phyloP scores from a whole-genome alignment of 768 basidiomycete genomes.

The Lactarius tabidus region DNA sequence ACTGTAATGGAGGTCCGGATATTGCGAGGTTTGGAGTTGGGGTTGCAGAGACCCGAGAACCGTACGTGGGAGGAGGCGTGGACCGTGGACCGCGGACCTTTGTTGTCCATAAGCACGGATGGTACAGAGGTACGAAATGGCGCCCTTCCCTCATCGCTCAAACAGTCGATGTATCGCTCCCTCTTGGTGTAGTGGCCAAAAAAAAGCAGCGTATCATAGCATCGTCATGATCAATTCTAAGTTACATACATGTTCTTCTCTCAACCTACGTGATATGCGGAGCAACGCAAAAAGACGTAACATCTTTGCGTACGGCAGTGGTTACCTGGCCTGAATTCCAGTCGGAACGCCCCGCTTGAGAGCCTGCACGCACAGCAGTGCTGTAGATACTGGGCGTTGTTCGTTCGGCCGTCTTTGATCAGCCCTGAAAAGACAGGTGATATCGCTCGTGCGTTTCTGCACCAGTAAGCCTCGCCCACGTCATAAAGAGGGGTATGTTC shows the following conservation, averaged over 20 bases:
- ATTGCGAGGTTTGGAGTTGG: too few species aligned
- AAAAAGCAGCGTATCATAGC: too few species aligned
- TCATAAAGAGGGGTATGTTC: neutral
- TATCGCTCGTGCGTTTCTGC: too few species aligned
- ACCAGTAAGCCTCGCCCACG: neutral
- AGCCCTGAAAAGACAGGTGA: too few species aligned
- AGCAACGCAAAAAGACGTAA: neutral
- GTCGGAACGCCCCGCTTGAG: neutral
- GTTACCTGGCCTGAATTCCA: neutral
- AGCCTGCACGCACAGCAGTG: neutral
- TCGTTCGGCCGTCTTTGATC: neutral
- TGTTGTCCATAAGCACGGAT: too few species aligned
- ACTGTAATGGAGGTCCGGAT: too few species aligned
- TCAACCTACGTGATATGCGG: neutral
- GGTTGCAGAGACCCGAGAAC: too few species aligned
- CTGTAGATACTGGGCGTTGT: neutral
- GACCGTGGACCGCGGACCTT: too few species aligned
- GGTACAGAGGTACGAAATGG: too few species aligned
- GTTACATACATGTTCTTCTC: neutral
- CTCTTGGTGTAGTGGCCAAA: neutral
- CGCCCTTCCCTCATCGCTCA: too few species aligned
- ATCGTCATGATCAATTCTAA: too few species aligned
- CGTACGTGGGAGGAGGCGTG: too few species aligned
- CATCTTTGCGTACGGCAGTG: neutral
- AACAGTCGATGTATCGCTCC: neutral